Evolutionary conservation across 2,329 filamentous ascomycete species (phyloP), one percentile per base, ranked within the genome.

Genomic region (Pseudogymnoascus sp.): DNA sequence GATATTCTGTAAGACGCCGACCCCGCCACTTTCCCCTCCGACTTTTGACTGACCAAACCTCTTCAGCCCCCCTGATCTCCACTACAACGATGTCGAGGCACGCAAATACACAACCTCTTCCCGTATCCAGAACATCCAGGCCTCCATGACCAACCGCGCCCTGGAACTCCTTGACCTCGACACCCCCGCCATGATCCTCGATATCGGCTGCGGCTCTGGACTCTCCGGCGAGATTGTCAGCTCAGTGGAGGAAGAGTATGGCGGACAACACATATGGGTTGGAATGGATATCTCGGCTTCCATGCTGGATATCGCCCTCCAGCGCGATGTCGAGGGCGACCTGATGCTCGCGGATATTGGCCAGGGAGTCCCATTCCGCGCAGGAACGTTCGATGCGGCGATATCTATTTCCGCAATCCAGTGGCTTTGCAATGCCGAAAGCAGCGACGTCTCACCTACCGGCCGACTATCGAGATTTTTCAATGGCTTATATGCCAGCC

Each of bases 91-190:
- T 78, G 82, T 82, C 75, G 93, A 97, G 81, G 93, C 94, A 33
- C 89, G 90, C 74, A 97, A 97, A 81, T 99, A 99, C 80, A 97
- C 94, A 7, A 97, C 93, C 4, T 93, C 87, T 66, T 96, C 92
- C 4, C 91, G 94, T 66, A 97, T 99, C 73, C 91, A 94, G 72
- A 92, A 90, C 69, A 96, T 99, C 70, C 94, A 99, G 76, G 89
- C 92, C 0, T 84, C 86, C 66, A 99, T 99, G 94, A 96, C 94
- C 28, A 83, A 91, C 69, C 90, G 94, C 62, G 94, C 94, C 35
- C 89, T 99, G 66, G 88, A 94, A 72, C 89, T 99, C 14, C 91
- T 99, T 70, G 83, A 91, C 72, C 87, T 99, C 49, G 78, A 82
- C 45, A 78, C 81, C 0, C 90, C 94, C 3, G 96, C 91, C 5